Evolutionary conservation across 345 rosid genomes (phyloP).

Genomic region (Rhizophora mangle): DNA sequence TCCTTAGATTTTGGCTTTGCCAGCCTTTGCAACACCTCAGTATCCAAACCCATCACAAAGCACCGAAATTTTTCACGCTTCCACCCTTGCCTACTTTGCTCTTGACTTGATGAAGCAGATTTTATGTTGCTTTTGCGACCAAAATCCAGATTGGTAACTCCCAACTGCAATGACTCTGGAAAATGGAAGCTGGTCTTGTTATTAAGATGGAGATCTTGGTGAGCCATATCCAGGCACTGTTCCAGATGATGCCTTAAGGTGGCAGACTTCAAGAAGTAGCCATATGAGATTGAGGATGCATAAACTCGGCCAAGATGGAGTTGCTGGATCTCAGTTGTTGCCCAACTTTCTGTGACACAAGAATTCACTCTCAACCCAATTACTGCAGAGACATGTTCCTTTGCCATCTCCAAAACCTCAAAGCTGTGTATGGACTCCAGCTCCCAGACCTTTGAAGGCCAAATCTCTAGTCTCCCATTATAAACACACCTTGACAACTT

Average conservation of each 20-base stretch:
- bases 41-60: conserved; percentile 69
- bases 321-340: conserved; percentile 60
- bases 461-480: conserved; percentile 81
- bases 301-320: conserved; percentile 51
- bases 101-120: conserved; percentile 20
- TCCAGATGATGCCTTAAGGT: conserved; percentile 68
- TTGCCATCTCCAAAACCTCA: conserved; percentile 66
- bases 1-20: conserved; percentile 67
- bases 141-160: conserved; percentile 40
- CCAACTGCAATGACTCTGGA: conserved; percentile 30
- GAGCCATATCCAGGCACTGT: conserved; percentile 27
- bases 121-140: conserved; percentile 26
- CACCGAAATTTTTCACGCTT: conserved; percentile 43
- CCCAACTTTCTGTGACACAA: conserved; percentile 78
- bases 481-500: conserved; percentile 78
- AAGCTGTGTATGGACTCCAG: conserved; percentile 71
- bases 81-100: conserved; percentile 21
- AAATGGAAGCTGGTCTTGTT: conserved; percentile 33
- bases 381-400: conserved; percentile 66
- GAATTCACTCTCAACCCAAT: conserved; percentile 71
- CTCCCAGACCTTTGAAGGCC: conserved; percentile 91
- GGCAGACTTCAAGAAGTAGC: conserved; percentile 84
- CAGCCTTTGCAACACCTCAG: conserved; percentile 61
- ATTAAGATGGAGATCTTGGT: conserved; percentile 22
- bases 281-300: conserved; percentile 67